Evolutionary conservation across 1,284 basidiomycete genomes (phyloP).

Genomic region (Paramarasmius palmivorus): DNA sequence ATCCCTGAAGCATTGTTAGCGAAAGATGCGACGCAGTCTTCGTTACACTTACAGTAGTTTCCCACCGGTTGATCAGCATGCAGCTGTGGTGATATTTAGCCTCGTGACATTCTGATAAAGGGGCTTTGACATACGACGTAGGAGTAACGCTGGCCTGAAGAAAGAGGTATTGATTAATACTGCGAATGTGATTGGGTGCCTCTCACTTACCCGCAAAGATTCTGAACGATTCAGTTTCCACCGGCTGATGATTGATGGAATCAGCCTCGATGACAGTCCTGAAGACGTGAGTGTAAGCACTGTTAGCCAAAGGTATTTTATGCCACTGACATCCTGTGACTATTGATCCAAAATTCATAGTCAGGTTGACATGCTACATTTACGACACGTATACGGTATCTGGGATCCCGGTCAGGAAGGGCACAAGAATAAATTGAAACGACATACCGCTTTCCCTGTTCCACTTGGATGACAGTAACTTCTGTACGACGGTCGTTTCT

Average conservation of each 20-base stretch:
- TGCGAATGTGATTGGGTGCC: no score
- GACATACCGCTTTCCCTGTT: constrained; percentile 26
- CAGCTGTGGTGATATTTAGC: constrained; percentile 20
- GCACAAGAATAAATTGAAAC: no score
- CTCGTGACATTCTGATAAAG: constrained; percentile 28
- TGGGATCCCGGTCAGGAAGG: not conserved
- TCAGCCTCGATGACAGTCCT: constrained; percentile 52
- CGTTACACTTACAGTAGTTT: constrained; percentile 20
- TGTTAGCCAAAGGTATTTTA: not conserved
- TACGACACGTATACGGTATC: constrained; percentile 37
- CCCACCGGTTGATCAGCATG: constrained; percentile 17
- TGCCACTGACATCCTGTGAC: constrained; percentile 32
- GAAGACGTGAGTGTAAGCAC: not conserved
- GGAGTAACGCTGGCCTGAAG: constrained; percentile 29
- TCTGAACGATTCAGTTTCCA: constrained; percentile 37
- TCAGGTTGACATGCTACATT: constrained; percentile 31
- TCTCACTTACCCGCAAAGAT: constrained; percentile 34
- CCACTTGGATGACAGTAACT: constrained; percentile 30
- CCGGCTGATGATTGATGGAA: constrained; percentile 39
- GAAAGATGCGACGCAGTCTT: constrained; percentile 4
- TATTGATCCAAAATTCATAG: constrained; percentile 42
- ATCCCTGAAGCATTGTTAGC: constrained; percentile 17
- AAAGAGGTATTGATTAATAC: no score
- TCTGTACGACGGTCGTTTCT: constrained; percentile 20
- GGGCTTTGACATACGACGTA: constrained; percentile 29